Base-by-base conservation (phyloP, 2,329 filamentous ascomycete species). In the Beauveria caledonica region DNA sequence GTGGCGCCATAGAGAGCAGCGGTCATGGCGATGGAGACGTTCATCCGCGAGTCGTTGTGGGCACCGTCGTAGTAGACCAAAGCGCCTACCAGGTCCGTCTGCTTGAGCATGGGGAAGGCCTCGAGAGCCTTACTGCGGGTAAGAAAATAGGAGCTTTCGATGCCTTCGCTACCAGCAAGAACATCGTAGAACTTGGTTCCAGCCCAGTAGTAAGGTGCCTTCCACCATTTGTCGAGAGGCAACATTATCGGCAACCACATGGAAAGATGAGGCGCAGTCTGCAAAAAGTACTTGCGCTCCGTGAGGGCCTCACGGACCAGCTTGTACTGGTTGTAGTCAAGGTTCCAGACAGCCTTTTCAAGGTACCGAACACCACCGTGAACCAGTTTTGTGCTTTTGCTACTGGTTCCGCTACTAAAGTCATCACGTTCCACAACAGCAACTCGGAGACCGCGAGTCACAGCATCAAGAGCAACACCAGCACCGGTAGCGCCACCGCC, bases 1-100 rank as follows among this genome's bases (percentile, higher is more conserved):
- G 89, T 95, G 60, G 86, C 85, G 36, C 90, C 90, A 70, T 94
- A 95, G 48, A 95, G 77, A n/a, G 90, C 89, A 60, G 90, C 90
- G 19, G 91, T 95, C 85, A 93, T 90, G 21, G 89, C 90, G 61
- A 95, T 80, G 9, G 89, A 92, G 29, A 94, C 88, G 70, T 95
- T 95, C 90, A 96, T 95, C 54, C 91, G 85, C 21, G 90, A 94
- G 73, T 96, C 91, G 70, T 96, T 96, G 76, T 96, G 91, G 33
- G 89, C 90, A 67, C 91, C 91, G 76, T 96, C 90, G 71, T 95
- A 95, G 78, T 96, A 96, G 25, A 95, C 90, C 68, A 95, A 77
- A 61, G 90, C 90, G 63, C 91, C 91, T 49, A 92, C 83, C 15
- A 95, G 78, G 65, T 88, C 85, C 46, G 89, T 86, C 70, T 85